Base-by-base conservation (phyloP, 192 early-diverging fungal genomes). In the Dispira simplex region DNA sequence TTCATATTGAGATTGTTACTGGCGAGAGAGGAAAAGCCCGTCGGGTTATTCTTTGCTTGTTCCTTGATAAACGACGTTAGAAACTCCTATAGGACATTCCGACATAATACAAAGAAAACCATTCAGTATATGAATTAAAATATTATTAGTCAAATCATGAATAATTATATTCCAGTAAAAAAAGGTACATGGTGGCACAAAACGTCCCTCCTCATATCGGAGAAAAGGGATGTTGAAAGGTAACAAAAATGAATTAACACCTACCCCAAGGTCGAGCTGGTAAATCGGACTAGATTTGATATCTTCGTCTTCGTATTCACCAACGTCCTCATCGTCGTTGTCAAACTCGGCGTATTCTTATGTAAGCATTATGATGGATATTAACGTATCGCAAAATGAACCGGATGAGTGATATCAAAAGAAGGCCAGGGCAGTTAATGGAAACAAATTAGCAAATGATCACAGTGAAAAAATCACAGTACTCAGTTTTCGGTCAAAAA, bases 251-350 rank as follows among this genome's bases (percentile, higher is more conserved):
- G 52, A n/a, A 52, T 54, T 65, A 52, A 49, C 18, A 8, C 65
- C 74, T 69, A 82, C 83, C 75, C 76, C 84, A 64, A 87, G 71
- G 59, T 85, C 83, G 44, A 76, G 68, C 64, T 84, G 77, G 55
- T 82, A 87, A 47, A 87, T 74, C 11, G 83, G 83, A 65, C 83
- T 83, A 18, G 81, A 72, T 44, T 85, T 77, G 14, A 84, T 68
- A 65, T 90, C 84, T 60, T 79, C 78, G 68, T 85, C 84, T 25
- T 80, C 84, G n/a, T 75, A 76, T 11, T 57, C 64, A 16, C 73
- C 73, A 43, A 68, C 73, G 46, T 79, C 81, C 58, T 39, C 32
- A 39, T 39, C 32, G 1, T 39, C 32, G 32, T 39, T 39, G 6
- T 39, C 32, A 39, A 39, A 39, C 1, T 39, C 32, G 32, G 32